These are phyloP conservation scores for Saccharomyces hybrid DNA, from an alignment of 1,139 yeast genomes.

Conservation along the genomic window DNA sequence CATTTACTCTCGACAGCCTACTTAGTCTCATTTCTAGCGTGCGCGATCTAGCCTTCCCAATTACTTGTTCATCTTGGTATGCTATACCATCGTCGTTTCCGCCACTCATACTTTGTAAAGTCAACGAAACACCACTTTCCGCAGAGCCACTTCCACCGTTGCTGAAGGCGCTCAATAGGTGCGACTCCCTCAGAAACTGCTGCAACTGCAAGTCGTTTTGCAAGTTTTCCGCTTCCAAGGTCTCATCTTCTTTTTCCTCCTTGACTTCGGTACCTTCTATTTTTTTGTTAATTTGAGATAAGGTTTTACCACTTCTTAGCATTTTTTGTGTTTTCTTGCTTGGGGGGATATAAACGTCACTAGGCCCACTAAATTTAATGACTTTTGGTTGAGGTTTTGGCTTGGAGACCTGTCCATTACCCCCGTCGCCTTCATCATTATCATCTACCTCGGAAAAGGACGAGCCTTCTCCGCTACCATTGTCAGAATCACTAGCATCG, in stretches of 20 bases:
- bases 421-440: too few relatives aligned
- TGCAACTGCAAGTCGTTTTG: slow-evolving; percentile 81
- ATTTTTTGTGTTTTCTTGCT: slow-evolving; percentile 41
- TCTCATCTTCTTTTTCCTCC: slow-evolving; percentile 27
- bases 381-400: slow-evolving; percentile 38
- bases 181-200: slow-evolving; percentile 76
- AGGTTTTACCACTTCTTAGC: slow-evolving; percentile 35
- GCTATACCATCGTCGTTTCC: slow-evolving; percentile 11
- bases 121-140: slow-evolving; percentile 70
- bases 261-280: slow-evolving; percentile 6
- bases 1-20: slow-evolving; percentile 45
- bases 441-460: too few relatives aligned
- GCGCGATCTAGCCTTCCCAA: slow-evolving; percentile 73
- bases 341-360: slow-evolving; percentile 29
- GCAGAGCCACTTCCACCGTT: slow-evolving; percentile 26
- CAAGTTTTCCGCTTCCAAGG: slow-evolving; percentile 40
- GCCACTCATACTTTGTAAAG: slow-evolving; percentile 46
- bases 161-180: slow-evolving; percentile 55
- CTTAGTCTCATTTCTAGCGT: slow-evolving; percentile 64
- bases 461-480: too few relatives aligned
- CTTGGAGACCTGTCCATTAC: too few relatives aligned
- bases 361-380: slow-evolving; percentile 36
- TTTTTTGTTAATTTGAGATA: slow-evolving; percentile 11
- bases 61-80: slow-evolving; percentile 52
- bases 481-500: too few relatives aligned